These are phyloP conservation scores for Ophioceras dolichostomum DNA, from an alignment of 2,329 filamentous ascomycete species.

Conservation along the genomic window DNA sequence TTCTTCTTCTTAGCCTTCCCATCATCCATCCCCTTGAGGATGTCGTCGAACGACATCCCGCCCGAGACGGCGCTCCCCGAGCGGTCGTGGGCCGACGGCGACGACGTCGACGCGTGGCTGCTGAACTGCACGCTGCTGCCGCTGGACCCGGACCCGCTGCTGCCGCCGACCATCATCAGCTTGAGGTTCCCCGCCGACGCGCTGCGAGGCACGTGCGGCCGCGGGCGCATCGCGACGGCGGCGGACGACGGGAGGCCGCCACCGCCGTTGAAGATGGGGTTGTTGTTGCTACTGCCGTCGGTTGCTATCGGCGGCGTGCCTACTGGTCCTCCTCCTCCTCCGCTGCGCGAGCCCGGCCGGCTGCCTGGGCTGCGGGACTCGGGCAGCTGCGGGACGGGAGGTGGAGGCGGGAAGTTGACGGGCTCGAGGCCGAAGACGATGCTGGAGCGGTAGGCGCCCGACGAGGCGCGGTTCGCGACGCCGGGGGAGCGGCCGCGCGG, in stretches of 20 bases:
- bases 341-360: conserved; percentile 3
- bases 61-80: conserved; percentile 5
- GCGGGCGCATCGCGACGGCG: background rate
- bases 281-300: background rate
- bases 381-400: background rate
- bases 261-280: background rate
- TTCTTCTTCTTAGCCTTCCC: conserved; percentile 18
- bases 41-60: conserved; percentile 22
- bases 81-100: background rate
- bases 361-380: conserved; percentile 4
- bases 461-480: conserved; percentile 4
- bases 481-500: conserved; percentile 9
- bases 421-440: conserved; percentile 22
- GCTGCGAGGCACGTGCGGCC: conserved; percentile 4
- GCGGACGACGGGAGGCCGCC: background rate
- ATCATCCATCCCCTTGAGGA: conserved; percentile 20
- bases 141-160: background rate
- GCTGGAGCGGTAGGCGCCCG: conserved; percentile 16
- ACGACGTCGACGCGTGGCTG: background rate
- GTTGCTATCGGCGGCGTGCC: too few relatives aligned
- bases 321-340: too few relatives aligned
- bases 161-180: conserved; percentile 2
- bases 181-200: conserved; percentile 12
- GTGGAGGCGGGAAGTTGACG: conserved; percentile 8
- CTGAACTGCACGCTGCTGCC: background rate